Evolutionary conservation across 139 green algal species (phyloP), one percentile per base, ranked within the genome.

Genomic region (Chlamydomonas sp.): DNA sequence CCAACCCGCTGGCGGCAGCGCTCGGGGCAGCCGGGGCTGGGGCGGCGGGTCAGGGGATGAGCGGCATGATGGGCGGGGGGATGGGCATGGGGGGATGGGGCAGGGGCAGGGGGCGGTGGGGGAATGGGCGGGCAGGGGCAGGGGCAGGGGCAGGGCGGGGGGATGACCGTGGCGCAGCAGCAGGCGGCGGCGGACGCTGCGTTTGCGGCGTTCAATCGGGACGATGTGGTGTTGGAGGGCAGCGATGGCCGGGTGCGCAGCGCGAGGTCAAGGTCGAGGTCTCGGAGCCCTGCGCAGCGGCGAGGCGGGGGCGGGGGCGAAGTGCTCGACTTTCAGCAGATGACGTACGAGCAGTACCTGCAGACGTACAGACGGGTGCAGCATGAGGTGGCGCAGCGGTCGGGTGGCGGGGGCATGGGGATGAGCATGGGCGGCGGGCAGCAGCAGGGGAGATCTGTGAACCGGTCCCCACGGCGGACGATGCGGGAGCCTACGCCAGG

Each of bases 301-400:
- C 17, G 61, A 14, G 76, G 76, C 17, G 82, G 82, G 9, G 72
- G 20, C 9, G 71, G 71, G 68, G 84, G 16, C 75, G 77, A 17
- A 3, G 69, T 75, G 18, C 60, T 76, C 5, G 81, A 93, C 83
- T 67, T 95, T 17, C 62, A 81, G 31, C 73, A 89, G 59, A 95
- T 95, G 91, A 85, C 80, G 10, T 95, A 95, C 63, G 91, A 91
- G 4, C 83, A 95, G n/a, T 95, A 95, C 72, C 68, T 91, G 12
- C 84, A 77, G 9, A 69, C 73, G 73, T 95, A 93, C 67, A n/a
- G 89, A 2, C 73, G 88, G n/a, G 84, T 95, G 57, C 77, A 85
- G 77, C 58, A 89, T 20, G 85, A 85, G 66, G 77, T 85, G 3
- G 31, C 20, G 68, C 67, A 61, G 15, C 85, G 71, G 8, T 5